Base-by-base conservation (phyloP, 805 yeast species). In the Peterozyma toletana region DNA sequence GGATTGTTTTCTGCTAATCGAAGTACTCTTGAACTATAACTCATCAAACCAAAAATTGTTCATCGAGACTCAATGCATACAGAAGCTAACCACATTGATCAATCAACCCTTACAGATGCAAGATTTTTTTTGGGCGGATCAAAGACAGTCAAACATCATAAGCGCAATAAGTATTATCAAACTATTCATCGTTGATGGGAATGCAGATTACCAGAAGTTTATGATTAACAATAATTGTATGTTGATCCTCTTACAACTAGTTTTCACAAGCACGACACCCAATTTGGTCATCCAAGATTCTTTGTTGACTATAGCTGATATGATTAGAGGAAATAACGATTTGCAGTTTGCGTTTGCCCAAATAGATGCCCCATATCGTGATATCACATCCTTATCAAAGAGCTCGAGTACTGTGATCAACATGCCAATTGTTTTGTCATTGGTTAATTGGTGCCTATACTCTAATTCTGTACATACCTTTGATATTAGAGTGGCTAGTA, bases 301-400 rank as follows among this genome's bases (percentile, higher is more conserved):
- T 0, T 67, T 93, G 30, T 64, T 81, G 4, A 79, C 95, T 0
- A 78, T 87, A 2, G 89, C 95, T 1, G 91, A 83, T 49, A 66
- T 90, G 30, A 82, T 93, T 3, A 64, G 80, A 39, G 73, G 78
- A 30, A 88, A 89, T 57, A 61, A 70, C 2, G 75, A 68, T 2
- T 73, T 85, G 31, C 99, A 93, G 60, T 64, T 66, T 11, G 78
- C 78, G 46, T 83, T 91, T 53, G 71, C 88, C 1, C 80, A 79
- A 43, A 80, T 91, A 11, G 98, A 93, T 60, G 96, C 93, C 7
- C 99, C 99, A 0, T 87, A 83, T 56, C 70, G 90, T 44, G 97
- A 88, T 55, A 88, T 96, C 10, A 37, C 47, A 2, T 68, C 82
- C 5, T 54, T 77, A 42, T 79, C 80, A 0, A 51, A 57, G 2